Conservation (phyloP, 306 rosid genomes). For the Cucurbita argyrosperma region DNA sequence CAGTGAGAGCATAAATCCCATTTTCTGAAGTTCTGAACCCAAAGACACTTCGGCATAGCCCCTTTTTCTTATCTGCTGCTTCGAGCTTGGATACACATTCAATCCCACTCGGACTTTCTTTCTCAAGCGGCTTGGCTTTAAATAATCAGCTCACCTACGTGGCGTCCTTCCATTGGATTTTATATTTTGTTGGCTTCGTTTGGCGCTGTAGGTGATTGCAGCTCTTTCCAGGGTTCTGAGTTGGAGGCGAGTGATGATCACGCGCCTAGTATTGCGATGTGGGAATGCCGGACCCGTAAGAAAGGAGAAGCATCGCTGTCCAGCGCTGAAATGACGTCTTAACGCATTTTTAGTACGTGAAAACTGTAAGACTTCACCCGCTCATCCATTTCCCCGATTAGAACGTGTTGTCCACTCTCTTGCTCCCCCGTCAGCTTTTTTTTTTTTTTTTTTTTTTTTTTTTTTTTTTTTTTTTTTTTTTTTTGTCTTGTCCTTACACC, state of each 20-base stretch:
- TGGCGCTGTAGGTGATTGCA: not conserved
- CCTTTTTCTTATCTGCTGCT: slow-evolving; percentile 14
- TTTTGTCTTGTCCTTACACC: not conserved
- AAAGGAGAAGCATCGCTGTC: slow-evolving; percentile 37
- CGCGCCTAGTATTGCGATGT: not conserved
- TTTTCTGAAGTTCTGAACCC: not conserved
- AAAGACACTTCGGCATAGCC: not conserved
- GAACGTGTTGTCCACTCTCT: slow-evolving; percentile 36
- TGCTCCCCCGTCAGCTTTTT: slow-evolving; percentile 2
- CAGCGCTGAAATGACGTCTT: slow-evolving; percentile 21
- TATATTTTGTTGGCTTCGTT: not conserved
- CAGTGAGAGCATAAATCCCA: slow-evolving; percentile 8
- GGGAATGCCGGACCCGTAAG: not conserved
- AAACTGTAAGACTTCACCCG: slow-evolving; percentile 12
- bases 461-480: not conserved
- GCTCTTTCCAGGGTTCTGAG: not conserved
- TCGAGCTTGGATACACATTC: not conserved
- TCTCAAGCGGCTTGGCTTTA: slow-evolving; percentile 21
- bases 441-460: not conserved
- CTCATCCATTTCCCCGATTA: slow-evolving; percentile 19
- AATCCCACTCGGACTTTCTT: not conserved
- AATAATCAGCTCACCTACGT: not conserved
- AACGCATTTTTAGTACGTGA: slow-evolving; percentile 20
- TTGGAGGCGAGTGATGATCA: not conserved
- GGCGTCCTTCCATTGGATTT: not conserved